Percentiles rank a stretch among this genome's conserved stretches.
These are phyloP conservation scores for Colletotrichum salicis DNA, from an alignment of 2,329 filamentous ascomycete species.

Conservation along the genomic window DNA sequence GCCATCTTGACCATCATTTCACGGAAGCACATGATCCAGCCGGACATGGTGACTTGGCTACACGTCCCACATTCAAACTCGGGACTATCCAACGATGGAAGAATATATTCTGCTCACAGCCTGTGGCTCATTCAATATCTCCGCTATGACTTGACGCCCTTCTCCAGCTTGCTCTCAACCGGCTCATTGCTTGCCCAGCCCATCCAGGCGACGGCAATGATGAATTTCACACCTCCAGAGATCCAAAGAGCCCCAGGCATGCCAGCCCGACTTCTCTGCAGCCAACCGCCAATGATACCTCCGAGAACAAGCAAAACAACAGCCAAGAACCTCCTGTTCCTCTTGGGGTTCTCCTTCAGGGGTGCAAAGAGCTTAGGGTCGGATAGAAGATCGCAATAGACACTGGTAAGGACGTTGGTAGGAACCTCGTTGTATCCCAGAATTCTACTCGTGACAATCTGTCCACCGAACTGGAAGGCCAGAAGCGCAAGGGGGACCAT, in stretches of 20 bases:
- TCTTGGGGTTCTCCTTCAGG: slow-evolving; percentile 55
- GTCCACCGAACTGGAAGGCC: slow-evolving; percentile 64
- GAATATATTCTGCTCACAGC: neutral
- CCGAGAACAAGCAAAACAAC: slow-evolving; percentile 59
- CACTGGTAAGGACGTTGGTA: slow-evolving; percentile 64
- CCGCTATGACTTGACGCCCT: slow-evolving; percentile 7
- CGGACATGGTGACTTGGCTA: too few species aligned
- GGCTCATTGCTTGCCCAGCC: slow-evolving; percentile 43
- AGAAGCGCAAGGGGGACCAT: slow-evolving; percentile 59
- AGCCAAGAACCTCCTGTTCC: slow-evolving; percentile 58
- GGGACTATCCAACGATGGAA: neutral
- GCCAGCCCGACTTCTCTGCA: slow-evolving; percentile 54
- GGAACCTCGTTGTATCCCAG: slow-evolving; percentile 65
- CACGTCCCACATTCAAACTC: too few species aligned
- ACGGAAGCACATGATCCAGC: too few species aligned
- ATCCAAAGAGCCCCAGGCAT: slow-evolving; percentile 57
- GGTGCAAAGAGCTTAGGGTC: slow-evolving; percentile 59
- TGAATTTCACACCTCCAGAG: slow-evolving; percentile 55
- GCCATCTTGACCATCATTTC: too few species aligned
- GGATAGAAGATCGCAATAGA: slow-evolving; percentile 64
- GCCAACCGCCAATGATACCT: slow-evolving; percentile 60
- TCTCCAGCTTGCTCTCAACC: slow-evolving; percentile 29
- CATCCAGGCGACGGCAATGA: slow-evolving; percentile 49
- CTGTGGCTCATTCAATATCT: neutral
- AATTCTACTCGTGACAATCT: slow-evolving; percentile 61